A percentile compares a stretch with the other conserved stretches of the same genome.
phyloP scores from a whole-genome alignment of 1,284 basidiomycete genomes.

The Prillingera fragicola region DNA sequence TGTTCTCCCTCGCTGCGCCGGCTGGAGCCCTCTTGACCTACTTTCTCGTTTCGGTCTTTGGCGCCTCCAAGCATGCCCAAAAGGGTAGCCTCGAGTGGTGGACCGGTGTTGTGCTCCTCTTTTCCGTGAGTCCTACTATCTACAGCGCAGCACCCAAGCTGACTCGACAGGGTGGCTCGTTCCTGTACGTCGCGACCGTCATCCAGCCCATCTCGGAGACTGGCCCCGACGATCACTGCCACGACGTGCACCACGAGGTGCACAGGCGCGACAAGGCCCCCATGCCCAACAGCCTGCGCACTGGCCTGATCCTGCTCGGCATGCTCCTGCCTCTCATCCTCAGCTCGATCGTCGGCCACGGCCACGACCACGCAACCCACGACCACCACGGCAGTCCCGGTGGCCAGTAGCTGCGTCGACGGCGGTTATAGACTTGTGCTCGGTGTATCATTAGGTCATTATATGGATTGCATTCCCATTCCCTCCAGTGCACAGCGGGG shows the following conservation, averaged over 20 bases:
- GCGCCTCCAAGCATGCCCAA: conserved; percentile 17
- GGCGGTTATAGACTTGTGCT: too few species aligned
- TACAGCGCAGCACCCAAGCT: not conserved
- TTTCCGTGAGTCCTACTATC: conserved; percentile 37
- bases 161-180: conserved; percentile 73
- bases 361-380: conserved; percentile 45
- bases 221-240: conserved; percentile 20
- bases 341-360: conserved; percentile 53
- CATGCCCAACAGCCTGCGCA: conserved; percentile 49
- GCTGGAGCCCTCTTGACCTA: conserved; percentile 67
- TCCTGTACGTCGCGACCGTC: conserved; percentile 89
- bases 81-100: conserved; percentile 49
- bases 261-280: conserved; percentile 50
- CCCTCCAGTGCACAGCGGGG: too few species aligned
- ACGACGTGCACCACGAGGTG: conserved; percentile 23
- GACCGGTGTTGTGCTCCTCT: conserved; percentile 56
- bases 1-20: conserved; percentile 76
- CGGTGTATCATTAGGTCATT: too few species aligned
- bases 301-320: conserved; percentile 58
- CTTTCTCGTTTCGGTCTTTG: conserved; percentile 57
- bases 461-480: too few species aligned
- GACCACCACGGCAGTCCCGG: too few species aligned
- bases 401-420: too few species aligned
- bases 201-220: conserved; percentile 59
- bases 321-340: conserved; percentile 65